A percentile compares a stretch with the other conserved stretches of the same genome.
Evolutionary conservation across 768 basidiomycete species (phyloP).

Genomic region (Auriculariales sp.): DNA sequence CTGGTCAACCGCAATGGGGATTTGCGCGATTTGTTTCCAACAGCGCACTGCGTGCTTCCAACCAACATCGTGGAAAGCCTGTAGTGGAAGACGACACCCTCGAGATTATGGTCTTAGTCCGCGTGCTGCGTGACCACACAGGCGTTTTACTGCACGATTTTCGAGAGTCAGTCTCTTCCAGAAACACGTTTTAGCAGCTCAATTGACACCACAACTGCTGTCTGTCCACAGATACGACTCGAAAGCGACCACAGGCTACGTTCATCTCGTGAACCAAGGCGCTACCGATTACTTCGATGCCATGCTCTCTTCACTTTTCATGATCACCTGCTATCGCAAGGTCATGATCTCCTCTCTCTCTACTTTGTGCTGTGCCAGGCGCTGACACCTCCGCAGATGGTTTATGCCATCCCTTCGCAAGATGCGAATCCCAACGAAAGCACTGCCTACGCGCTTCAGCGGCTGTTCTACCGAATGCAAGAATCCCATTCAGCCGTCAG

Average conservation of each 20-base stretch:
- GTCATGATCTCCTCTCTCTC: not conserved
- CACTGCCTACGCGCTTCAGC: not conserved
- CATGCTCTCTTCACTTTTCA: not conserved
- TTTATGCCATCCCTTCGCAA: not conserved
- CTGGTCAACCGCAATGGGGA: not conserved
- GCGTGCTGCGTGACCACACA: not conserved
- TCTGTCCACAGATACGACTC: not conserved
- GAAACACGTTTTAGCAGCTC: not conserved
- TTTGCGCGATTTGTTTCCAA: not conserved
- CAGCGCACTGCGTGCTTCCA: not conserved
- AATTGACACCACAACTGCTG: not conserved
- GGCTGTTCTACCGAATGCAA: not conserved
- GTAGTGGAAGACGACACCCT: not conserved
- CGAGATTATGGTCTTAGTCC: slow-evolving; percentile 1
- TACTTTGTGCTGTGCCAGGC: not conserved
- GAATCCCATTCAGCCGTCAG: not conserved
- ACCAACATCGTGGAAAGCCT: not conserved
- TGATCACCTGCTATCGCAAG: not conserved
- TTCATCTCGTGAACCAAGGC: not conserved
- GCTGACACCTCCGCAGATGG: too few relatives aligned
- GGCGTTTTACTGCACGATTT: not conserved
- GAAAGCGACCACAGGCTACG: not conserved
- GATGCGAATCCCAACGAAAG: not conserved
- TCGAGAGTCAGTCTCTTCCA: not conserved
- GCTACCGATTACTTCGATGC: not conserved